Evolutionary conservation across 2,329 filamentous ascomycete genomes (phyloP).

Genomic region (Cladophialophora immunda): DNA sequence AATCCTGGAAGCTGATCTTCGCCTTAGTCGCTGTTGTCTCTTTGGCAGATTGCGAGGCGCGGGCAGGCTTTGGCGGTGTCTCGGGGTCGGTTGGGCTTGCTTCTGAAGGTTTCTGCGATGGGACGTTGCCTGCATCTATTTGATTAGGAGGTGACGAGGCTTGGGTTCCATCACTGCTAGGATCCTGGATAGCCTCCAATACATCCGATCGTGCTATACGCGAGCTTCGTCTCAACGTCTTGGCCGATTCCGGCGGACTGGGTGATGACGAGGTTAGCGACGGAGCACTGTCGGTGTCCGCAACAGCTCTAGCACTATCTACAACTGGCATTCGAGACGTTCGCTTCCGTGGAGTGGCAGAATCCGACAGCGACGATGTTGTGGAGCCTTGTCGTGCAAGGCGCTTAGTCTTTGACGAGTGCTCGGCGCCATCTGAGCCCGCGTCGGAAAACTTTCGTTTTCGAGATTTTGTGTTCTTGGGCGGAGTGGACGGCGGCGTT

Average conservation of each 20-base stretch:
- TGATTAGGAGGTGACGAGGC: slow-evolving; percentile 2
- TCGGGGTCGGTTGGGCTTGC: background rate
- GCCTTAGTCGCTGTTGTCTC: background rate
- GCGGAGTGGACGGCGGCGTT: slow-evolving; percentile 12
- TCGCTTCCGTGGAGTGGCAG: slow-evolving; percentile 4
- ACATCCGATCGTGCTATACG: background rate
- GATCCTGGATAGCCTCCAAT: background rate
- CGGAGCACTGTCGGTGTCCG: background rate
- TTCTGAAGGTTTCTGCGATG: background rate
- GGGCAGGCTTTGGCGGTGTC: slow-evolving; percentile 7
- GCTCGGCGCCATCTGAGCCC: slow-evolving; percentile 13
- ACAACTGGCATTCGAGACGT: background rate
- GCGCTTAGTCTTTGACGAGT: background rate
- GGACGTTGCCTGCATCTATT: background rate
- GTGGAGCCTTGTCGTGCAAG: background rate
- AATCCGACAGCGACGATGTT: background rate
- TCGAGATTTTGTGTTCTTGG: slow-evolving; percentile 3
- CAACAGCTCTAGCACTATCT: background rate
- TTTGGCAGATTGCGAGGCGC: slow-evolving; percentile 7
- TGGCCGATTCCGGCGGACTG: slow-evolving; percentile 5
- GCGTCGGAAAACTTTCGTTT: slow-evolving; percentile 14
- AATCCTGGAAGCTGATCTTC: background rate
- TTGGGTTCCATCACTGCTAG: background rate
- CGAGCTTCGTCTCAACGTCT: slow-evolving; percentile 4
- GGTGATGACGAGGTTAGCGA: background rate